Evolutionary conservation across 1,284 basidiomycete genomes (phyloP).

Genomic region (Xerocomus amazonicus): DNA sequence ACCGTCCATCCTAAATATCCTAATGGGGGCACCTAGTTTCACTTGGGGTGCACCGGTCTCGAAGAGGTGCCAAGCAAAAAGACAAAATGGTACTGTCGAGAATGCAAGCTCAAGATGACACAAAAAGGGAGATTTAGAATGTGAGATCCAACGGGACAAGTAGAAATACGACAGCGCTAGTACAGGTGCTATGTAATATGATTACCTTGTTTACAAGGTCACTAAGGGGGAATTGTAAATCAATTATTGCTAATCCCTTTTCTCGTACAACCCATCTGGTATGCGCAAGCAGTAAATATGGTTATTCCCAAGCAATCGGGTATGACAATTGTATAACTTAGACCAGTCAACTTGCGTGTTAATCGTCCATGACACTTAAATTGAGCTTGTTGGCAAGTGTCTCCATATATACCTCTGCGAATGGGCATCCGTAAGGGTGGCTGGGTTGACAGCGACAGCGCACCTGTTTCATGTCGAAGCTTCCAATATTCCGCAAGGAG

Average conservation of each 20-base stretch:
- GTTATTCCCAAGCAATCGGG: neutral
- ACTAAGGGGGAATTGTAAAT: too few species aligned
- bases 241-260: too few species aligned
- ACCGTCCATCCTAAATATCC: constrained; percentile 4
- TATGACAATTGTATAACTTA: constrained; percentile 21
- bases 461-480: constrained; percentile 74
- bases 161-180: constrained; percentile 1
- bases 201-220: too few species aligned
- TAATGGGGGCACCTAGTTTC: constrained; percentile 51
- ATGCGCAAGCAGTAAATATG: too few species aligned
- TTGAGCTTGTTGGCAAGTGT: constrained; percentile 68
- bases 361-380: constrained; percentile 47
- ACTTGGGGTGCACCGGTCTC: constrained; percentile 67
- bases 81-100: constrained; percentile 70
- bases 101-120: constrained; percentile 42
- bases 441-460: constrained; percentile 3
- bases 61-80: constrained; percentile 55
- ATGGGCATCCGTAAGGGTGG: constrained; percentile 4
- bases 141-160: constrained; percentile 10
- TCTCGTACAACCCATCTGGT: too few species aligned
- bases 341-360: constrained; percentile 12
- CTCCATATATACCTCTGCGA: constrained; percentile 75
- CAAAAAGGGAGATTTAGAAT: constrained; percentile 29
- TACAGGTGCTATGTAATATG: constrained; percentile 12
- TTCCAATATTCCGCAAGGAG: constrained; percentile 80